phyloP scores from a whole-genome alignment of 768 basidiomycete genomes.

The Boletus patriciae region DNA sequence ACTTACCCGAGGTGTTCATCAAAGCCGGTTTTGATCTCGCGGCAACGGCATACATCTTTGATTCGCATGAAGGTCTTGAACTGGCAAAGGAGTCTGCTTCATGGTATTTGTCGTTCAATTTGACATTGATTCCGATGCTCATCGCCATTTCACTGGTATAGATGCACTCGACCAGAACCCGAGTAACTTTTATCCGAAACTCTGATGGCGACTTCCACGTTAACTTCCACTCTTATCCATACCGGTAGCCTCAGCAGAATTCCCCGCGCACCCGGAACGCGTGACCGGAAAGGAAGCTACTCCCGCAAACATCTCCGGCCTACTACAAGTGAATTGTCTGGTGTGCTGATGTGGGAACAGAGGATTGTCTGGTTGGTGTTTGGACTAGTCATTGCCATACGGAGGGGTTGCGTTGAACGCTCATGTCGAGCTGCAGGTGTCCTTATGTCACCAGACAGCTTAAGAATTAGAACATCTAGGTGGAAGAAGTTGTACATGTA shows the following conservation, averaged over 20 bases:
- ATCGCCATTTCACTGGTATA: conserved; percentile 24
- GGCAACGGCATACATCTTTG: conserved; percentile 63
- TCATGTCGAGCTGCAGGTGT: not conserved
- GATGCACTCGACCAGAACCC: conserved; percentile 47
- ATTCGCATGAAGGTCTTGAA: conserved; percentile 55
- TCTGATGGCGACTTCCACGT: conserved; percentile 47
- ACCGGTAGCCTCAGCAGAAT: conserved; percentile 37
- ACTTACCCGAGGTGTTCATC: conserved; percentile 30
- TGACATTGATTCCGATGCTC: not conserved
- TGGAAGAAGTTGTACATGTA: not conserved
- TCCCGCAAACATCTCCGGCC: conserved; percentile 21
- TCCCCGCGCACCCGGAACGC: conserved; percentile 5
- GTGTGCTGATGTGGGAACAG: not conserved
- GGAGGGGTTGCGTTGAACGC: not conserved
- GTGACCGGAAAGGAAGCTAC: conserved; percentile 30
- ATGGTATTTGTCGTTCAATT: conserved; percentile 45
- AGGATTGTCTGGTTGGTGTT: not conserved
- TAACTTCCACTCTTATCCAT: conserved; percentile 53
- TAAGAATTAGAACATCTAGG: not conserved
- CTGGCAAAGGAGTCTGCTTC: conserved; percentile 64
- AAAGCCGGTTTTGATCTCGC: conserved; percentile 41
- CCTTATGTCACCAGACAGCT: not conserved
- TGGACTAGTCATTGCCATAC: not conserved
- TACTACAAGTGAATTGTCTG: conserved; percentile 49
- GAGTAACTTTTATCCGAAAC: conserved; percentile 79